Conservation (phyloP, 2,329 filamentous ascomycete species). For the Claviceps digitariae region DNA sequence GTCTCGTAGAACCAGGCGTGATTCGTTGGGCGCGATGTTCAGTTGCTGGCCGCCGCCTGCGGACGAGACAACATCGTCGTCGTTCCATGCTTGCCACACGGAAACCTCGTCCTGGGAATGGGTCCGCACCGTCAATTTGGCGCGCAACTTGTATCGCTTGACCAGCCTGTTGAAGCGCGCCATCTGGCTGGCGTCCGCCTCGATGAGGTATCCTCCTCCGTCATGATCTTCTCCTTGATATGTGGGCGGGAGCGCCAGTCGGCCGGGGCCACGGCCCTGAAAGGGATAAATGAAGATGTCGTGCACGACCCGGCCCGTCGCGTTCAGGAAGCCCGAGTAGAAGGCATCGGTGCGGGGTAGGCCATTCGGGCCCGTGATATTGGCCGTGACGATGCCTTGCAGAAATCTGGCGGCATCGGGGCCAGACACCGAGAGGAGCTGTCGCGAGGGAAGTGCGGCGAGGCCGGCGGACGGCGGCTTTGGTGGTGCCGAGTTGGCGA, state of each 20-base stretch:
- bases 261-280: too few species aligned
- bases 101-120: constrained; percentile 50
- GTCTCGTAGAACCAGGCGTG: constrained; percentile 32
- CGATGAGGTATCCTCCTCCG: constrained; percentile 54
- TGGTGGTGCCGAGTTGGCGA: constrained; percentile 19
- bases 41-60: constrained; percentile 6
- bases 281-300: constrained; percentile 82
- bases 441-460: constrained; percentile 54
- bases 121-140: constrained; percentile 58
- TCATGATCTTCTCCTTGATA: constrained; percentile 15
- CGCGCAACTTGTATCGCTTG: constrained; percentile 72
- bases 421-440: constrained; percentile 67
- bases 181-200: constrained; percentile 61
- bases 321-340: constrained; percentile 78
- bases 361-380: constrained; percentile 24
- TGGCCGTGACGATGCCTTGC: constrained; percentile 71
- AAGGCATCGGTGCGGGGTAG: constrained; percentile 35
- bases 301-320: constrained; percentile 69
- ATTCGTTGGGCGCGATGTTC: not conserved
- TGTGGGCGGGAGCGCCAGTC: constrained; percentile 9
- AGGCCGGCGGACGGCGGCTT: constrained; percentile 33
- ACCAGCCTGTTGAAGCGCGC: constrained; percentile 55
- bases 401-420: constrained; percentile 72
- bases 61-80: constrained; percentile 13
- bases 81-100: constrained; percentile 66